A percentile compares a stretch with the other conserved stretches of the same genome.
phyloP scores from a whole-genome alignment of 148 eudicot species.

The Arbutus unedo region DNA sequence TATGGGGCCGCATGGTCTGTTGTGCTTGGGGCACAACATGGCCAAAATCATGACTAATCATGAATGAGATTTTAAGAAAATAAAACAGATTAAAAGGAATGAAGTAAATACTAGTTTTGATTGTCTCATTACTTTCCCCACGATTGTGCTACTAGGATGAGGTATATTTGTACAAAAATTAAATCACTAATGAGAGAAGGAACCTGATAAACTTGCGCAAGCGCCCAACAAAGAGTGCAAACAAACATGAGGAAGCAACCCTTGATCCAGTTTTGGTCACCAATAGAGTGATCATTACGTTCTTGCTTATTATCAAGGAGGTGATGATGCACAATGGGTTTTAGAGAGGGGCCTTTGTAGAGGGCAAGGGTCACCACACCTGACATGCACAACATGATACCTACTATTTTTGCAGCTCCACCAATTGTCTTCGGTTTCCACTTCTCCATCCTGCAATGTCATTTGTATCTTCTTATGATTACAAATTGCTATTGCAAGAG shows the following conservation, averaged over 20 bases:
- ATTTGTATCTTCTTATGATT: too few species aligned
- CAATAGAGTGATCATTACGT: neutral
- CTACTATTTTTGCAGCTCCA: neutral
- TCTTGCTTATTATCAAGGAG: neutral
- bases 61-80: too few species aligned
- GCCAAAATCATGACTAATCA: too few species aligned
- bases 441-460: neutral
- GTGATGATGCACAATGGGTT: neutral
- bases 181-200: neutral
- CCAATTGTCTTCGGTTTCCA: neutral
- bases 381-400: neutral
- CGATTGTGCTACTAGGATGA: too few species aligned
- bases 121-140: too few species aligned
- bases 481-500: too few species aligned
- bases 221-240: neutral
- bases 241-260: conserved; percentile 7
- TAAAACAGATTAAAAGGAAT: too few species aligned
- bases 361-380: neutral
- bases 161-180: too few species aligned
- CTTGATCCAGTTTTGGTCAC: neutral
- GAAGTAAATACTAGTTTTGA: too few species aligned
- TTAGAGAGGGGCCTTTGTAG: neutral
- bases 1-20: too few species aligned
- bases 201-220: neutral
- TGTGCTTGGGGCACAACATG: too few species aligned